A percentile compares a stretch with the other conserved stretches of the same genome.
phyloP scores from a whole-genome alignment of 192 early-diverging fungal genomes.

The Rhizophagus sp. region DNA sequence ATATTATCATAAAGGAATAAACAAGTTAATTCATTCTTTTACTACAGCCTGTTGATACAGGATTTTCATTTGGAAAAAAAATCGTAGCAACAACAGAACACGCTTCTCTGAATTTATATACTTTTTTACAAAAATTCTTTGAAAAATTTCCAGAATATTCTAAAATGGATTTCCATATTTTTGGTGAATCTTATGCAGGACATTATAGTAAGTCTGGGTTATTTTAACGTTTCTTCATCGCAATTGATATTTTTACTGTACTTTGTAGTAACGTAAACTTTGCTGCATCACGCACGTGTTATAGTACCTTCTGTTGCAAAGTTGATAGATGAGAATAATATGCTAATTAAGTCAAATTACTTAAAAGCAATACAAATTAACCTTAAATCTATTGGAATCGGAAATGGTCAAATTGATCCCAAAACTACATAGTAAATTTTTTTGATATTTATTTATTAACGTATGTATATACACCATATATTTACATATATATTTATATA shows the following conservation, averaged over 20 bases:
- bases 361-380: slow-evolving; percentile 36
- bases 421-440: slow-evolving; percentile 44
- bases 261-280: slow-evolving; percentile 29
- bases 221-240: not conserved
- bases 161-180: slow-evolving; percentile 38
- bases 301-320: slow-evolving; percentile 41
- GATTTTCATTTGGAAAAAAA: slow-evolving; percentile 64
- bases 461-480: too few relatives aligned
- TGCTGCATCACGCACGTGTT: too few relatives aligned
- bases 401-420: slow-evolving; percentile 56
- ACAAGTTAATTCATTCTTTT: slow-evolving; percentile 33
- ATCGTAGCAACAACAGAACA: slow-evolving; percentile 47
- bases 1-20: not conserved
- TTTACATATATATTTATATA: too few relatives aligned
- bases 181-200: slow-evolving; percentile 60
- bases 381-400: slow-evolving; percentile 51
- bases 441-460: not conserved
- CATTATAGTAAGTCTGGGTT: slow-evolving; percentile 39
- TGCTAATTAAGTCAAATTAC: too few relatives aligned
- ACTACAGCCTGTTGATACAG: slow-evolving; percentile 66
- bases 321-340: not conserved
- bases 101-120: slow-evolving; percentile 44
- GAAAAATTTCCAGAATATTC: slow-evolving; percentile 34
- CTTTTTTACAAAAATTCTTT: slow-evolving; percentile 51
- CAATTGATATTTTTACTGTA: slow-evolving; percentile 41